Conservation (phyloP, 2,329 filamentous ascomycete species). For the Penicillium frequentans region DNA sequence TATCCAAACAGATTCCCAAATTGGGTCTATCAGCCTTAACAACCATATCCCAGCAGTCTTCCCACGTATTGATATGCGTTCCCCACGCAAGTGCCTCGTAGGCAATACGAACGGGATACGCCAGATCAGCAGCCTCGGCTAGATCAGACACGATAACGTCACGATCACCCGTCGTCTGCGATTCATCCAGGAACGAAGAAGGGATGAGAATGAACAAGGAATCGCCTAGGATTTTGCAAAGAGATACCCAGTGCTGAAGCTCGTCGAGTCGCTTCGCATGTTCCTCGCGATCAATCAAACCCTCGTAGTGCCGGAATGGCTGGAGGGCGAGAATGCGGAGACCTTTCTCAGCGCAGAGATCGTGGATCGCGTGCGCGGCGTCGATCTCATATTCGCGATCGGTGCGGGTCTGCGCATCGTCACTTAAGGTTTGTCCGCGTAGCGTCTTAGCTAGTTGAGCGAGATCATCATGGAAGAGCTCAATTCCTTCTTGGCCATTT, state of each 20-base stretch:
- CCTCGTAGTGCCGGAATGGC: slow-evolving; percentile 72
- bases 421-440: slow-evolving; percentile 22
- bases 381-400: slow-evolving; percentile 59
- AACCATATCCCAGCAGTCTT: slow-evolving; percentile 68
- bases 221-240: slow-evolving; percentile 20
- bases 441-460: slow-evolving; percentile 58
- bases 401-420: slow-evolving; percentile 3
- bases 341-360: slow-evolving; percentile 52
- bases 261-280: slow-evolving; percentile 20
- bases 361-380: slow-evolving; percentile 55
- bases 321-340: slow-evolving; percentile 67
- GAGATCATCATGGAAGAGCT: slow-evolving; percentile 70
- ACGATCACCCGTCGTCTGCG: slow-evolving; percentile 19
- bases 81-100: slow-evolving; percentile 75
- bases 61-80: slow-evolving; percentile 69
- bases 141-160: slow-evolving; percentile 20
- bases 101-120: slow-evolving; percentile 46
- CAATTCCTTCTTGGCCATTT: slow-evolving; percentile 59
- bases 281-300: slow-evolving; percentile 30
- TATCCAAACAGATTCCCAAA: slow-evolving; percentile 75
- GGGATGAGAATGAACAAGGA: slow-evolving; percentile 24
- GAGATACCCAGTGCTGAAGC: slow-evolving; percentile 19
- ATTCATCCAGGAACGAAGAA: slow-evolving; percentile 21
- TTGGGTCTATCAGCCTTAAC: slow-evolving; percentile 64
- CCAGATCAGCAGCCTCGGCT: slow-evolving; percentile 20